Evolutionary conservation across 805 yeast species (phyloP), one percentile per base, ranked within the genome.

Genomic region (Ogataea philodendri): DNA sequence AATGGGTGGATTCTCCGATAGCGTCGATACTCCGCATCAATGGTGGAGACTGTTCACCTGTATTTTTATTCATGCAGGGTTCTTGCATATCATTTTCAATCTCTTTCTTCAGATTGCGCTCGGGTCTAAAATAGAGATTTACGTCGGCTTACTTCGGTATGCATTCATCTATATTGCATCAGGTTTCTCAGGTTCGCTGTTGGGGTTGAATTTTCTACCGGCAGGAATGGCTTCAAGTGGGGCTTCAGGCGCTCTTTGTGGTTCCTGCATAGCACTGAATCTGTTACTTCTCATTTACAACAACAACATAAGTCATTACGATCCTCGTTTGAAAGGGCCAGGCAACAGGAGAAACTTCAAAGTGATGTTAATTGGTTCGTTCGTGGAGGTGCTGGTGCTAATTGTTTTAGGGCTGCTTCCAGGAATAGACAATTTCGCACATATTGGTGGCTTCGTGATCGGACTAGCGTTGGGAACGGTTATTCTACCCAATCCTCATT

Each of bases 31-130:
- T 7, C 86, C 86, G 0, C 53, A 71, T 47, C 89, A 81, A 57
- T 77, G 84, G 79, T 81, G 81, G 70, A 60, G 89, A 33, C 58
- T 82, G 26, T 62, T 82, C 27, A 71, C 76, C n/a, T 84, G 88
- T 1, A 78, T 81, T 9, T 82, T 82, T 46, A 51, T 82, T 35
- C 89, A 82, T 53, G 87, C 88, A 4, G 89, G 89, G 1, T 69
- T 82, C 45, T 54, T 82, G 29, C 89, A 82, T 52, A 79, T 82
- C 25, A 52, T 74, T 14, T 76, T 78, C 66, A 82, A 82, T 52
- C 51, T 81, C 49, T 41, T 78, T 15, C 56, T 81, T 16, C 88
- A 82, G 55, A 50, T 78, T 13, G 59, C 71, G n/a, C 65, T 78
- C 60, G 89, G 87, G 0, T 57, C 72, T 6, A 68, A 73, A 15